Evolutionary conservation across 2,329 filamentous ascomycete species (phyloP), one percentile per base, ranked within the genome.

Genomic region (Dothidotthia symphoricarpi): DNA sequence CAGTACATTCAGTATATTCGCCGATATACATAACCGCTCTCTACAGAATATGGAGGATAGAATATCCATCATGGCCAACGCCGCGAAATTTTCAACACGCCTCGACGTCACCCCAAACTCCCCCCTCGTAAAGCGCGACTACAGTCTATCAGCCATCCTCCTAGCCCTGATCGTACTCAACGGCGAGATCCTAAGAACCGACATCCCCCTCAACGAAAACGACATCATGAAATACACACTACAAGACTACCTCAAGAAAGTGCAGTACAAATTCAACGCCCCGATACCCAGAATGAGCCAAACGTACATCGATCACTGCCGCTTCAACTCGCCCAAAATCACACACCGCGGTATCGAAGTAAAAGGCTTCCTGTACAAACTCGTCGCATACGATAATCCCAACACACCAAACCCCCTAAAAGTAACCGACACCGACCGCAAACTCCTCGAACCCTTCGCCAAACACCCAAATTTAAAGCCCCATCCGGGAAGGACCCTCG

Each of bases 31-130:
- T 26, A 45, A 15, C 28, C 42, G 51, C 6, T 38, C 28, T 2
- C n/a, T 55, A 6, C 26, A 43, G n/a, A 30, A 45, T 2, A 37
- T 42, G 14, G 31, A 41, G 12, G 53, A 56, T 19, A 30, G 51
- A 7, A 28, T 55, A 12, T 41, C 51, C 4, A 51, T 56, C 2
- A 36, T 50, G 5, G 49, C 51, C 11, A 56, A 56, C 24, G 43
- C 46, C 3, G 10, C 45, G 5, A 41, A 27, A 11, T 55, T 46
- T 16, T 44, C 35, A 6, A 42, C 22, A 19, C 36, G 51, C 11
- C 42, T 56, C 9, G 30, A 51, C 12, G 45, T 34, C 6, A 32
- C 11, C 10, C 3, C 22, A 15, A 11, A 14, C 2, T 47, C 44
- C 3, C 25, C 36, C 0, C 28, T 51, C 7, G 9, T 32, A 3